Conservation (phyloP, 306 rosid species). For the Comarum palustre region DNA sequence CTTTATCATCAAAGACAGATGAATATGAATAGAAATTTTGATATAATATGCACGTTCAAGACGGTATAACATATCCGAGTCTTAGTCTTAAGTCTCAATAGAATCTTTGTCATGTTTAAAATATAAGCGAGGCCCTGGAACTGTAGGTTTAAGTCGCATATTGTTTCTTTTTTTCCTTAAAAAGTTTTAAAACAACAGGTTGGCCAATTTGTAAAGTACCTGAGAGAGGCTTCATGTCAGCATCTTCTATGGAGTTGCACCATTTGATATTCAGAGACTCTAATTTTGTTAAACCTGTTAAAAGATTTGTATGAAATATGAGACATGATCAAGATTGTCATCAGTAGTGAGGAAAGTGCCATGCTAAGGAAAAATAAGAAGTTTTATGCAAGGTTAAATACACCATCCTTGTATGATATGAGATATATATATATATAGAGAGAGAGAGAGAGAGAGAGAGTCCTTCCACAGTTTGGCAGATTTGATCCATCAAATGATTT, state of each 20-base stretch:
- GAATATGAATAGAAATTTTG: background rate
- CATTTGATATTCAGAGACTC: slow-evolving; percentile 94
- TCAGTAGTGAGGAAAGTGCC: background rate
- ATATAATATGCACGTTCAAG: background rate
- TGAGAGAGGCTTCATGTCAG: slow-evolving; percentile 74
- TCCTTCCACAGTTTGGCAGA: too few species aligned
- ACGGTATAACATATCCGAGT: background rate
- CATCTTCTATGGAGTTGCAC: slow-evolving; percentile 83
- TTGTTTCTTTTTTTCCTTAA: background rate
- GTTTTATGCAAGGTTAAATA: background rate
- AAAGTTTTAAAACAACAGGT: slow-evolving; percentile 5
- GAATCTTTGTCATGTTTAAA: background rate
- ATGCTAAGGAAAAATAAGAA: background rate
- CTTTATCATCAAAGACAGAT: background rate
- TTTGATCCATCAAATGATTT: too few species aligned
- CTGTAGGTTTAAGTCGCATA: background rate
- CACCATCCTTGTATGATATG: background rate
- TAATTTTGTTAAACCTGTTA: slow-evolving; percentile 69
- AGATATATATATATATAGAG: too few species aligned
- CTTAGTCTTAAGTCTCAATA: background rate
- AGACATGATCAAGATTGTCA: background rate
- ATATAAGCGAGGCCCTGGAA: slow-evolving; percentile 7
- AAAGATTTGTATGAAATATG: background rate
- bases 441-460: too few species aligned
- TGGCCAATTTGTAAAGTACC: slow-evolving; percentile 43